These are phyloP conservation scores for Mycena floridula DNA, from an alignment of 768 basidiomycete genomes.

Conservation along the genomic window DNA sequence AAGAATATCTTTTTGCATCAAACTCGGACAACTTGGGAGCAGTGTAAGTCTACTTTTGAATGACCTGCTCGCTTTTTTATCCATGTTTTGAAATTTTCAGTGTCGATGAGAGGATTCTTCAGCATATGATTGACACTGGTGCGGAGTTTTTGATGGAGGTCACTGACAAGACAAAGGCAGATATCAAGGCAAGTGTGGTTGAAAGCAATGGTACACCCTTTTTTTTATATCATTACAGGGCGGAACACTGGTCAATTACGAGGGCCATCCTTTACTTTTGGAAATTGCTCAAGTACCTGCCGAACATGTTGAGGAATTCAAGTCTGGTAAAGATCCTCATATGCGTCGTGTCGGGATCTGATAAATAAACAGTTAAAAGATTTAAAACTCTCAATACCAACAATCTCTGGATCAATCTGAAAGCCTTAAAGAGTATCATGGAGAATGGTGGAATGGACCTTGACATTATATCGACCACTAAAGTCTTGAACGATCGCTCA, in stretches of 20 bases:
- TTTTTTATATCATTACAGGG: slow-evolving; percentile 55
- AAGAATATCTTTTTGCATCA: slow-evolving; percentile 96
- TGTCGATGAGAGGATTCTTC: slow-evolving; percentile 76
- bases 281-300: slow-evolving; percentile 93
- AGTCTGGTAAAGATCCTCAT: slow-evolving; percentile 28
- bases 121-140: slow-evolving; percentile 75
- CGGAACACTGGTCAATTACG: slow-evolving; percentile 86
- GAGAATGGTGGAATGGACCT: slow-evolving; percentile 60
- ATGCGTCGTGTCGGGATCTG: neutral
- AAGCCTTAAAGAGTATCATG: slow-evolving; percentile 72
- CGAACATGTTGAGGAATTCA: slow-evolving; percentile 79
- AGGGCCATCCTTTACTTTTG: slow-evolving; percentile 79
- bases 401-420: slow-evolving; percentile 54
- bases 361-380: slow-evolving; percentile 39
- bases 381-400: slow-evolving; percentile 83
- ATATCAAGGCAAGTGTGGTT: slow-evolving; percentile 34
- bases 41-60: slow-evolving; percentile 43
- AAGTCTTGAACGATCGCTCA: slow-evolving; percentile 62
- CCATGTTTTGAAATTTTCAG: slow-evolving; percentile 26
- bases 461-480: slow-evolving; percentile 77
- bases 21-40: slow-evolving; percentile 96
- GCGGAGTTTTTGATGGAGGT: slow-evolving; percentile 93
- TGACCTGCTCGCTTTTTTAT: neutral
- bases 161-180: slow-evolving; percentile 94
- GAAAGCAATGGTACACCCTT: slow-evolving; percentile 19